Evolutionary conservation across 1,139 yeast species (phyloP).

Genomic region (Candida glucosophila): DNA sequence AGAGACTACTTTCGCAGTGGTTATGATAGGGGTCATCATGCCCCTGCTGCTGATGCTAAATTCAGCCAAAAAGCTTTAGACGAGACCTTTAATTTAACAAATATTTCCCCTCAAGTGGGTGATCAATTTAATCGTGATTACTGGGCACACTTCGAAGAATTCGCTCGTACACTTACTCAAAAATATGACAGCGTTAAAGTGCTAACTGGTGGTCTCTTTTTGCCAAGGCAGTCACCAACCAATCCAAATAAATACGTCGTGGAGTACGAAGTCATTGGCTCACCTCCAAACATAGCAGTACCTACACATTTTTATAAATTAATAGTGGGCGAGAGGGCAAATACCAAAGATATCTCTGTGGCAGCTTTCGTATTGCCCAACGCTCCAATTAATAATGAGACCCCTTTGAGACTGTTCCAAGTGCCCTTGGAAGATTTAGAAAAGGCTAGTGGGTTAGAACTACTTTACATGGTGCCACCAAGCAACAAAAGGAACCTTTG

Average conservation of each 20-base stretch:
- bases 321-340: slow-evolving; percentile 65
- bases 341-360: slow-evolving; percentile 50
- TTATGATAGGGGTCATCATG: slow-evolving; percentile 94
- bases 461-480: slow-evolving; percentile 61
- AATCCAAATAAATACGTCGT: slow-evolving; percentile 68
- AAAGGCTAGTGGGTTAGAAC: slow-evolving; percentile 74
- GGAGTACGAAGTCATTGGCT: slow-evolving; percentile 86
- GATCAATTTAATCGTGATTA: slow-evolving; percentile 93
- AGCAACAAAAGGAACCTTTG: slow-evolving; percentile 62
- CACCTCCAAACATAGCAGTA: slow-evolving; percentile 93
- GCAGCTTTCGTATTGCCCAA: slow-evolving; percentile 95
- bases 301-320: slow-evolving; percentile 96
- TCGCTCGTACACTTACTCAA: slow-evolving; percentile 65
- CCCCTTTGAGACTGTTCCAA: slow-evolving; percentile 66
- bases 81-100: slow-evolving; percentile 81
- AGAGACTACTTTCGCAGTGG: slow-evolving; percentile 92
- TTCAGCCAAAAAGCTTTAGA: slow-evolving; percentile 87
- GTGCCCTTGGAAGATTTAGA: slow-evolving; percentile 90
- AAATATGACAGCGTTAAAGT: slow-evolving; percentile 69
- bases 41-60: slow-evolving; percentile 97
- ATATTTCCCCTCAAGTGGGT: slow-evolving; percentile 96
- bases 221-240: slow-evolving; percentile 64
- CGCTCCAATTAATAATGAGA: slow-evolving; percentile 57
- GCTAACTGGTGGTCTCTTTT: slow-evolving; percentile 87
- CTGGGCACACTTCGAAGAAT: slow-evolving; percentile 96